Conservation (phyloP, 2,329 filamentous ascomycete species). For the Epichloe gansuensis region DNA sequence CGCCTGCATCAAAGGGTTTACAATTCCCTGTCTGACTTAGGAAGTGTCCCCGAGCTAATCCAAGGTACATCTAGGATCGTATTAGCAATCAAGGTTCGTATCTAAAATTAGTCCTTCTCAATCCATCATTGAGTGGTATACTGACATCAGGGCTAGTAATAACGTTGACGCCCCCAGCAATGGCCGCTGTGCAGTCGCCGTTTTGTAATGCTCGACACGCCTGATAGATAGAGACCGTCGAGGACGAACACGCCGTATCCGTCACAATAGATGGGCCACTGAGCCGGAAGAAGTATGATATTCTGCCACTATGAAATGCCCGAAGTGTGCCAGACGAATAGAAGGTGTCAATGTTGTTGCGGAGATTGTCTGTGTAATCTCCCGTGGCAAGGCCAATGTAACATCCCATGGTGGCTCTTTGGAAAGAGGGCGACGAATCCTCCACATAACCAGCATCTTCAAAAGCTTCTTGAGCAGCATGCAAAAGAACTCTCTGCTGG, state of each 20-base stretch:
- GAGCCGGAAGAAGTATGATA: neutral
- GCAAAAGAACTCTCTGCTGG: neutral
- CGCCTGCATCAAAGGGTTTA: constrained; percentile 38
- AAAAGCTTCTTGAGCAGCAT: neutral
- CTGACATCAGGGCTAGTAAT: constrained; percentile 51
- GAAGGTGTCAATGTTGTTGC: neutral
- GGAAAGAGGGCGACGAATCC: neutral
- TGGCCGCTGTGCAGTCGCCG: constrained; percentile 49
- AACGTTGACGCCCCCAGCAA: constrained; percentile 53
- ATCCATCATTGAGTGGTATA: neutral
- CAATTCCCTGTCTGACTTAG: constrained; percentile 23
- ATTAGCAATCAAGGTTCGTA: too few species aligned
- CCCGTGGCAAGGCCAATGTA: neutral
- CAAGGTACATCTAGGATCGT: constrained; percentile 32
- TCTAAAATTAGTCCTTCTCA: too few species aligned
- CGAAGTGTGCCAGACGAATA: neutral
- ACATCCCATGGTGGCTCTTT: neutral
- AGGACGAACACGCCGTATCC: neutral
- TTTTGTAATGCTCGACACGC: neutral
- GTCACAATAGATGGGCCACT: neutral
- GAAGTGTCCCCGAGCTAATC: constrained; percentile 55
- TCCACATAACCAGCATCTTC: neutral
- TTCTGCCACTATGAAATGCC: neutral
- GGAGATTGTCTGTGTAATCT: neutral
- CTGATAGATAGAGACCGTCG: neutral